phyloP scores from a whole-genome alignment of 179 eudicot genomes.

The Patellifolia procumbens region DNA sequence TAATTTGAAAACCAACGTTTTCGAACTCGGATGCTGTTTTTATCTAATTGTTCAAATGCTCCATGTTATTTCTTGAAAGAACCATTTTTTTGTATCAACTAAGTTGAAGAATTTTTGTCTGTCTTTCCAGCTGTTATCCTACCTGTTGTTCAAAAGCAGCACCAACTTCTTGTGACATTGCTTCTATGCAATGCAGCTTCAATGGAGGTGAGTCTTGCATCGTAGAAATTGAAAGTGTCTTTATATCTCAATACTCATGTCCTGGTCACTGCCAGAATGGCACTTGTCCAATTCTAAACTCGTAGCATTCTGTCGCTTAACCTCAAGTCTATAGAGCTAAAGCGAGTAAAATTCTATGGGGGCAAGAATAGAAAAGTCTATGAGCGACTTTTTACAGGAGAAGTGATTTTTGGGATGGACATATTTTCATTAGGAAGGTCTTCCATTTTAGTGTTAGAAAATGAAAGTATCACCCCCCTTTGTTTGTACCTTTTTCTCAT shows the following conservation, averaged over 20 bases:
- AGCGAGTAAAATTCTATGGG: background rate
- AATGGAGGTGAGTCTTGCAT: slow-evolving; percentile 66
- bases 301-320: background rate
- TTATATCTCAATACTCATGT: background rate
- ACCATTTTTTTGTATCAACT: background rate
- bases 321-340: background rate
- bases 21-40: background rate
- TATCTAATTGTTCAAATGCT: background rate
- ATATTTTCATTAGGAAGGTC: background rate
- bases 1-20: background rate
- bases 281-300: background rate
- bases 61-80: background rate
- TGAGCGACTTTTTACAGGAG: background rate
- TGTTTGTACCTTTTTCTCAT: slow-evolving; percentile 9
- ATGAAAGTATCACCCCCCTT: background rate
- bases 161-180: slow-evolving; percentile 91
- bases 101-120: slow-evolving; percentile 11
- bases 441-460: background rate
- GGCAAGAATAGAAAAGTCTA: background rate
- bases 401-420: background rate
- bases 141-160: slow-evolving; percentile 94
- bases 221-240: background rate
- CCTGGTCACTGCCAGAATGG: background rate
- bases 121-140: slow-evolving; percentile 63
- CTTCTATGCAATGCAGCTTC: slow-evolving; percentile 90